Conservation (phyloP, 805 yeast genomes). For the Candida corydali region DNA sequence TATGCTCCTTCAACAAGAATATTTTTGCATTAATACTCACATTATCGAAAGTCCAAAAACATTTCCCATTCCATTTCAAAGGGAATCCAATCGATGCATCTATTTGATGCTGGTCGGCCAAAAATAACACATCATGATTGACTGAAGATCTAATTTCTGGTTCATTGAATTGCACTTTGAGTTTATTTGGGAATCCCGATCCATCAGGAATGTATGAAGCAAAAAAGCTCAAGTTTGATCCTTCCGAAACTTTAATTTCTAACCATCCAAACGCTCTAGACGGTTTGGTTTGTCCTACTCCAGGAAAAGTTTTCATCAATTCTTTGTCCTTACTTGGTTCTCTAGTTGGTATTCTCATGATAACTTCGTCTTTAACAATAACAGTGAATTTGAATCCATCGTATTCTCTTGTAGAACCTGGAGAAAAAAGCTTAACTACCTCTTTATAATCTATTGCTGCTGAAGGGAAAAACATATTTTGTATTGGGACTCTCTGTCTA, state of each 20-base stretch:
- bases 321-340: constrained; percentile 74
- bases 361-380: constrained; percentile 58
- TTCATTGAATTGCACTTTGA: constrained; percentile 42
- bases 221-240: constrained; percentile 45
- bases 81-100: constrained; percentile 66
- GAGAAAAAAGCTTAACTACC: constrained; percentile 20
- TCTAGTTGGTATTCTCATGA: constrained; percentile 74
- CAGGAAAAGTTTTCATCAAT: constrained; percentile 14
- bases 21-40: constrained; percentile 49
- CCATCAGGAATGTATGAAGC: constrained; percentile 48
- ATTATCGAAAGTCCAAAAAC: constrained; percentile 62
- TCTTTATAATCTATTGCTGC: constrained; percentile 52
- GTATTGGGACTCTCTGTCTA: constrained; percentile 67
- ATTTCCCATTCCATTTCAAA: constrained; percentile 75
- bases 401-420: constrained; percentile 54
- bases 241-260: constrained; percentile 59
- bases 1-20: constrained; percentile 79
- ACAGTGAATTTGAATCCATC: constrained; percentile 55
- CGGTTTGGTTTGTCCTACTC: constrained; percentile 7
- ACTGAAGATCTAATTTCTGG: constrained; percentile 78
- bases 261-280: constrained; percentile 88
- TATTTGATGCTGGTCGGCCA: constrained; percentile 54
- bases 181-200: constrained; percentile 50
- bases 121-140: constrained; percentile 76
- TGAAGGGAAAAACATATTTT: constrained; percentile 63